Percentiles rank a stretch among this genome's conserved stretches.
phyloP scores from a whole-genome alignment of 768 basidiomycete species.

The Tylopilus cervinicoccineus region DNA sequence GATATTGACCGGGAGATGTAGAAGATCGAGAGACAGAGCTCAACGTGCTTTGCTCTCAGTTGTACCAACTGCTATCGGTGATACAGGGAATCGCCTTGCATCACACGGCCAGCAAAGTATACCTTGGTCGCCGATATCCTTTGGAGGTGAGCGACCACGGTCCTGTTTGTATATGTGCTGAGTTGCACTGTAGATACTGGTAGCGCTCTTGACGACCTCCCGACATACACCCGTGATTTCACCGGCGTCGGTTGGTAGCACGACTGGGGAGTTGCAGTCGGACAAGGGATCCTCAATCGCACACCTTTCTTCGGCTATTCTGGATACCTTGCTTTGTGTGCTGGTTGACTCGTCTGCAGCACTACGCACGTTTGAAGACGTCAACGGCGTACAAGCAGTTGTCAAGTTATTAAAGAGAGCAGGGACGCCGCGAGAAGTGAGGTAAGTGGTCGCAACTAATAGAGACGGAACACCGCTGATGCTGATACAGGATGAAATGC shows the following conservation, averaged over 20 bases:
- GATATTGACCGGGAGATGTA: slow-evolving; percentile 16
- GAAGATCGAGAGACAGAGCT: slow-evolving; percentile 48
- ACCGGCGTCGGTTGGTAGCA: slow-evolving; percentile 8
- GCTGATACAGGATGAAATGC: slow-evolving; percentile 78
- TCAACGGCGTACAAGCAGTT: slow-evolving; percentile 72
- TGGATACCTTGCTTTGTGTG: slow-evolving; percentile 84
- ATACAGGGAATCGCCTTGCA: slow-evolving; percentile 74
- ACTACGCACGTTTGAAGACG: slow-evolving; percentile 74
- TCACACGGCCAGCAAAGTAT: slow-evolving; percentile 64
- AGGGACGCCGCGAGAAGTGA: slow-evolving; percentile 80
- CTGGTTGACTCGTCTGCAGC: slow-evolving; percentile 82
- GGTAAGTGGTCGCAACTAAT: slow-evolving; percentile 65
- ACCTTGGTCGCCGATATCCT: slow-evolving; percentile 61
- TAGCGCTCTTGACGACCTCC: slow-evolving; percentile 67
- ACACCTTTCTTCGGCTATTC: slow-evolving; percentile 64
- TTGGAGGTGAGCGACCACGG: slow-evolving; percentile 51
- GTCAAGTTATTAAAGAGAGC: slow-evolving; percentile 88
- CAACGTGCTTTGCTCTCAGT: slow-evolving; percentile 44
- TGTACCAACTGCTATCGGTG: slow-evolving; percentile 59
- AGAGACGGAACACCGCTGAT: slow-evolving; percentile 1
- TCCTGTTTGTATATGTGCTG: slow-evolving; percentile 2
- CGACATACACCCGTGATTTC: slow-evolving; percentile 49
- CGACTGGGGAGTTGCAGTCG: slow-evolving; percentile 13
- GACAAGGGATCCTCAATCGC: slow-evolving; percentile 20
- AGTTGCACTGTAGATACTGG: slow-evolving; percentile 51